Percentiles rank a stretch among this genome's conserved stretches.
Evolutionary conservation across 108 stramenopile species (phyloP).

Genomic region (Fistulifera pelliculosa): DNA sequence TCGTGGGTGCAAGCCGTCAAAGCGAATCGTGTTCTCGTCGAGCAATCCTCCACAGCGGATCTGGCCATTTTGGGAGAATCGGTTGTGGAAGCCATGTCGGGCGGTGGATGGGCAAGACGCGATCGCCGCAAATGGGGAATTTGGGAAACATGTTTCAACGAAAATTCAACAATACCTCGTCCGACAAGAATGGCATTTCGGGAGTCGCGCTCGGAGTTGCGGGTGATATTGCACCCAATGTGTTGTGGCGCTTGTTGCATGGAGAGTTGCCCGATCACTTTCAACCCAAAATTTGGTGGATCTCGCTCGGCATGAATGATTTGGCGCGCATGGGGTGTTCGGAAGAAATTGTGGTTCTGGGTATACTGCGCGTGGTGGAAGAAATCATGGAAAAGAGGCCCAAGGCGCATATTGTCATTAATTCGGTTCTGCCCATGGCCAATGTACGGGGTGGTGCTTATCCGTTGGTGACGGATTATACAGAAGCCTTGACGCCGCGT

Average conservation of each 20-base stretch:
- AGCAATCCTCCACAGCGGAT: constrained; percentile 22
- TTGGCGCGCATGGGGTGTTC: constrained; percentile 65
- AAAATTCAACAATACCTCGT: too few relatives aligned
- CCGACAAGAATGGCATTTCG: constrained; percentile 4
- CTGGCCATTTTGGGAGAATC: constrained; percentile 77
- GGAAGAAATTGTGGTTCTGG: constrained; percentile 71
- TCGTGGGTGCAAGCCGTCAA: constrained; percentile 50
- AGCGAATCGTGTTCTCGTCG: constrained; percentile 20
- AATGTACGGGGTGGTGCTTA: constrained; percentile 1
- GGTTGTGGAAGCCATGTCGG: constrained; percentile 77
- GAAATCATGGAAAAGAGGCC: constrained; percentile 53
- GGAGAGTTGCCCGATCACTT: constrained; percentile 59
- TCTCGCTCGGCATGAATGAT: constrained; percentile 77
- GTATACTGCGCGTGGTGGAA: constrained; percentile 73
- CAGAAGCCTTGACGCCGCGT: constrained; percentile 1
- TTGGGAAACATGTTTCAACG: constrained; percentile 3
- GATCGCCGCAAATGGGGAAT: background rate
- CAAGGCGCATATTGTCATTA: constrained; percentile 71
- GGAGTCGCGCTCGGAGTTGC: constrained; percentile 53
- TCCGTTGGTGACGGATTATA: constrained; percentile 4
- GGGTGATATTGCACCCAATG: constrained; percentile 51
- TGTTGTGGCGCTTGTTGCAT: constrained; percentile 36
- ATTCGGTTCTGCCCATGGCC: constrained; percentile 50
- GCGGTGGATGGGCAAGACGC: constrained; percentile 55
- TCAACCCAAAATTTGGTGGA: constrained; percentile 80